Evolutionary conservation across 495 filamentous ascomycete species (phyloP), one percentile per base, ranked within the genome.

Genomic region (Podospora australis): DNA sequence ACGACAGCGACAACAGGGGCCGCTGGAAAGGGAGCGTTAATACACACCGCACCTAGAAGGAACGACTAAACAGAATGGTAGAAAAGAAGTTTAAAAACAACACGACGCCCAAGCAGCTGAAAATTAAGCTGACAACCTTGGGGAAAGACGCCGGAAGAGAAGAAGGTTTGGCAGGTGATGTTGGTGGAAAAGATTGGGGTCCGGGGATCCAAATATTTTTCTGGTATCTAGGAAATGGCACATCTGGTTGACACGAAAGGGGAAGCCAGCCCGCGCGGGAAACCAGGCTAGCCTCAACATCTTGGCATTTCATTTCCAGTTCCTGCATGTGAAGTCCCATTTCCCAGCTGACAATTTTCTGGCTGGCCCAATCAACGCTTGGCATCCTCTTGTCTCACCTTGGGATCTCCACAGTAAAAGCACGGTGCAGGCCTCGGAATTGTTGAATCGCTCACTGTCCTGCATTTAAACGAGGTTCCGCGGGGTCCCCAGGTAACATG

Each of bases 321-420:
- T 54, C 50, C 56, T 62, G 59, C 59, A 62, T 62, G 55, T 62
- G 59, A 62, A 56, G 49, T 48, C 43, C 41, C 40, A 48, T 28
- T 28, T 45, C 45, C 39, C 44, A 39, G 47, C 24, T 29, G 17
- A 38, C n/a, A 24, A 52, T 38, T 30, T 43, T 48, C 42, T 48
- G 32, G 44, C 43, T 43, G 38, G 30, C 53, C 32, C 56, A 59
- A 57, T 59, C 48, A 58, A n/a, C 9, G 9, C 55, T 22, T 10
- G 17, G 20, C 19, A 25, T 20, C 6, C 3, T 23, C 11, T 13
- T 28, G 43, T 48, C 34, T 29, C 34, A 52, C 45, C 48, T 28
- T 29, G 13, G 2, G 21, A 16, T 30, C 38, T 48, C 23, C 44
- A 28, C 42, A 24, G 9, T 16, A 1, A 43, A 2, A 39, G 34